Conservation (phyloP, 176 grass and related monocot genomes). For the Oryza longistaminata region DNA sequence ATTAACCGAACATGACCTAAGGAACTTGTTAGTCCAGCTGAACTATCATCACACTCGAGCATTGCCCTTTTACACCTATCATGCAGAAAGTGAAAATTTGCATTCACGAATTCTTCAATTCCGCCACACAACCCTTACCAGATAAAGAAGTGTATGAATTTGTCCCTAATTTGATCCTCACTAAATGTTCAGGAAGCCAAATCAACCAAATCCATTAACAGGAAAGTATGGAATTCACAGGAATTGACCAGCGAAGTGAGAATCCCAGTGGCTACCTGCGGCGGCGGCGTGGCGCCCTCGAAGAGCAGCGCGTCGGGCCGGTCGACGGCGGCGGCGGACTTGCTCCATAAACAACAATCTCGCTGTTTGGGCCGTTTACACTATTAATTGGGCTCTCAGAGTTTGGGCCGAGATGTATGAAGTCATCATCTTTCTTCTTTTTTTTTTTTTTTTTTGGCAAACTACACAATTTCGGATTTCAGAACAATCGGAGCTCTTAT, state of each 20-base stretch:
- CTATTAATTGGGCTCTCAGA: neutral
- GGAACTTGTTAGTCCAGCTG: neutral
- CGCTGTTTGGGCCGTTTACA: neutral
- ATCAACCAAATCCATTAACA: neutral
- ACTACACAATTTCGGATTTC: too few relatives aligned
- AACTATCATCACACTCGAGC: neutral
- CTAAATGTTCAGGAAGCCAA: neutral
- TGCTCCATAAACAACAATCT: slow-evolving; percentile 52
- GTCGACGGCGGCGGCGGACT: slow-evolving; percentile 61
- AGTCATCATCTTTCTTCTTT: neutral
- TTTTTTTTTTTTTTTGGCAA: too few relatives aligned
- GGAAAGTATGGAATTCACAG: neutral
- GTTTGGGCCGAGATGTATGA: neutral
- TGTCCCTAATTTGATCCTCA: neutral
- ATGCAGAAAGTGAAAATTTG: neutral
- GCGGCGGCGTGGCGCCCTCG: slow-evolving; percentile 67
- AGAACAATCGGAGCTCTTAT: too few relatives aligned
- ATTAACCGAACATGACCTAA: neutral
- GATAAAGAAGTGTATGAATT: neutral
- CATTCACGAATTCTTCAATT: neutral
- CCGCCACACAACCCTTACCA: neutral
- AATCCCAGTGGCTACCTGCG: slow-evolving; percentile 33
- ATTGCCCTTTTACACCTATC: neutral
- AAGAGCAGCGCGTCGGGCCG: slow-evolving; percentile 76
- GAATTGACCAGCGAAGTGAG: too few relatives aligned